Evolutionary conservation across 176 grass and related monocot genomes (phyloP).

Genomic region (Areca catechu): DNA sequence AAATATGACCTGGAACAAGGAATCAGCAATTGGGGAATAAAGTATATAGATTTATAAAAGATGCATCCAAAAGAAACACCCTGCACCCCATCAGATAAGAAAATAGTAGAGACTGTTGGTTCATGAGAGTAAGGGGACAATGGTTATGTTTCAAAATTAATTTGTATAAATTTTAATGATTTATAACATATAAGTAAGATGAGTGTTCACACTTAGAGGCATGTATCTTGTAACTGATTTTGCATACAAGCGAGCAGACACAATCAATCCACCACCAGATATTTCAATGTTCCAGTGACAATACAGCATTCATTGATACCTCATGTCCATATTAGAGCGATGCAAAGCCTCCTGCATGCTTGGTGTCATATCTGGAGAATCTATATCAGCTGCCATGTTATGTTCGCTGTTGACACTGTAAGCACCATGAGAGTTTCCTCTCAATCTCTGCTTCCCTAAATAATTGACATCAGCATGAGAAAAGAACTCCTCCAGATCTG

Average conservation of each 20-base stretch:
- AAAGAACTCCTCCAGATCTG: slow-evolving; percentile 49
- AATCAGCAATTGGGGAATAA: no score
- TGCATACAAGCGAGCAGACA: not conserved
- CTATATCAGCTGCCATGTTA: slow-evolving; percentile 27
- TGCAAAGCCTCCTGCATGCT: slow-evolving; percentile 93
- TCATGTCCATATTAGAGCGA: slow-evolving; percentile 81
- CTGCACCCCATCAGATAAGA: slow-evolving; percentile 10
- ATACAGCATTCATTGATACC: slow-evolving; percentile 29
- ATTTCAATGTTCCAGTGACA: no score
- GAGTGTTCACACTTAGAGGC: no score
- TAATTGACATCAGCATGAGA: slow-evolving; percentile 45
- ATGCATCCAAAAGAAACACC: no score
- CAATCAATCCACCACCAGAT: not conserved
- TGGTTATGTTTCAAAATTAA: not conserved
- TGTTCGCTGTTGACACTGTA: slow-evolving; percentile 31
- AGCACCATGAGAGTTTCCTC: slow-evolving; percentile 27
- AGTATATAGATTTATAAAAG: no score
- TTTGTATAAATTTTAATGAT: no score
- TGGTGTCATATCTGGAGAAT: slow-evolving; percentile 84
- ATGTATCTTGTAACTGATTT: not conserved
- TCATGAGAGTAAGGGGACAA: not conserved
- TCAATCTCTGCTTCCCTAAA: slow-evolving; percentile 24
- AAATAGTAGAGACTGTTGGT: slow-evolving; percentile 6
- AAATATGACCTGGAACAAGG: no score
- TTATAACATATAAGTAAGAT: no score